Percentiles rank a stretch among this genome's conserved stretches.
Evolutionary conservation across 2,329 filamentous ascomycete species (phyloP).

Genomic region (Ophiocordyceps camponoti-leonardi): DNA sequence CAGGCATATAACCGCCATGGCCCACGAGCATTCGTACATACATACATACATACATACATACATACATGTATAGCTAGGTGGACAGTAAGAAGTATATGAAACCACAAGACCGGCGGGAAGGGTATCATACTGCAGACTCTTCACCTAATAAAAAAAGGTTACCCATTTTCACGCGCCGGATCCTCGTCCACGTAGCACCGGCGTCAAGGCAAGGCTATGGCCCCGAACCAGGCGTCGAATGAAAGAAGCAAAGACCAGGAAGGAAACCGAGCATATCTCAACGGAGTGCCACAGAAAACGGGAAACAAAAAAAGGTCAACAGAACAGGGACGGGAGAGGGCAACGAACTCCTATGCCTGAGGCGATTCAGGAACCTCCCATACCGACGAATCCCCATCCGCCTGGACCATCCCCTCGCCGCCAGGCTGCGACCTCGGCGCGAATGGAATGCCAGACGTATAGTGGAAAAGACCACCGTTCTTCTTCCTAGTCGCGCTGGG

Average conservation of each 20-base stretch:
- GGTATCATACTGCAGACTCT: conserved; percentile 2
- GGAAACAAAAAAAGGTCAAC: background rate
- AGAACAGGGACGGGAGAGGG: no score
- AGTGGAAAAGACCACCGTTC: conserved; percentile 15
- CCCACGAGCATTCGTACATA: no score
- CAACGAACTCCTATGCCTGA: conserved; percentile 2
- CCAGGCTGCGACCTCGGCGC: conserved; percentile 13
- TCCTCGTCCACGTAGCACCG: background rate
- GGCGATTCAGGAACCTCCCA: conserved; percentile 15
- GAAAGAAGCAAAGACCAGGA: background rate
- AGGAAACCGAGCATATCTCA: background rate
- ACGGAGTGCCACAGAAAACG: no score
- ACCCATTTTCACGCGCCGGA: background rate
- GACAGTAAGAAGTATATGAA: background rate
- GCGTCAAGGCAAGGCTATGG: background rate
- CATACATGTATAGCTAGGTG: no score
- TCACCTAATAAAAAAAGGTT: background rate
- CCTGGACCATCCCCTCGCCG: background rate
- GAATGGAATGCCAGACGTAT: conserved; percentile 30
- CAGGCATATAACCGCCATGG: no score
- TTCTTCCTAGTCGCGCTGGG: conserved; percentile 18
- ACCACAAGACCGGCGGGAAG: background rate
- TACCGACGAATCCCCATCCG: background rate
- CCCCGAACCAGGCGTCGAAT: background rate
- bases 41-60: background rate